Conservation (phyloP, 2,329 filamentous ascomycete species). For the Cyclaneusma minus region DNA sequence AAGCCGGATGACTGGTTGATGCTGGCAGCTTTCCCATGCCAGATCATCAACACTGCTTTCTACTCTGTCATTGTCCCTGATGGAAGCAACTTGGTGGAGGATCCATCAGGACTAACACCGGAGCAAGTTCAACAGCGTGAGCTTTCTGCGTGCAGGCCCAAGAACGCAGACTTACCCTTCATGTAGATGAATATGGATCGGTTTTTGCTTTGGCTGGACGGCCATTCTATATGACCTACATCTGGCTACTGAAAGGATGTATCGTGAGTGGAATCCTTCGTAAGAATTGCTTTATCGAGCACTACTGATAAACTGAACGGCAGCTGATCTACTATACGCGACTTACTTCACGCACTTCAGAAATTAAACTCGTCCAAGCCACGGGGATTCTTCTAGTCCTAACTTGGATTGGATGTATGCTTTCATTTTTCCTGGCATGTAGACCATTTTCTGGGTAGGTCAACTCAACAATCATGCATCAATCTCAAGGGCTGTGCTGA, state of each 20-base stretch:
- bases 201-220: slow-evolving; percentile 8
- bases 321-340: slow-evolving; percentile 11
- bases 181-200: too few relatives aligned
- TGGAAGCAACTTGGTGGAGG: slow-evolving; percentile 6
- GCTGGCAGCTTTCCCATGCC: slow-evolving; percentile 6
- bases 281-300: too few relatives aligned
- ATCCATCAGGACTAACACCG: slow-evolving; percentile 3
- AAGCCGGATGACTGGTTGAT: slow-evolving; percentile 11
- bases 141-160: slow-evolving; percentile 1
- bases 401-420: slow-evolving; percentile 8
- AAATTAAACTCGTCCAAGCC: slow-evolving; percentile 6
- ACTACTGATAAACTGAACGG: too few relatives aligned
- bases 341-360: slow-evolving; percentile 5
- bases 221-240: slow-evolving; percentile 9
- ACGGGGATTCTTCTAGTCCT: slow-evolving; percentile 4
- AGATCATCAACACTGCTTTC: slow-evolving; percentile 5
- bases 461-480: too few relatives aligned
- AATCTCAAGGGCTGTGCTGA: too few relatives aligned
- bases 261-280: slow-evolving; percentile 6
- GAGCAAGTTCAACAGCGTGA: slow-evolving; percentile 2
- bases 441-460: slow-evolving; percentile 5
- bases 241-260: slow-evolving; percentile 13
- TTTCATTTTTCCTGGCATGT: slow-evolving; percentile 9
- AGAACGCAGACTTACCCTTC: slow-evolving; percentile 5
- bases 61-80: slow-evolving; percentile 7